Evolutionary conservation across 2,329 filamentous ascomycete species (phyloP), one percentile per base, ranked within the genome.

Genomic region (Gaeumannomyces sp.): DNA sequence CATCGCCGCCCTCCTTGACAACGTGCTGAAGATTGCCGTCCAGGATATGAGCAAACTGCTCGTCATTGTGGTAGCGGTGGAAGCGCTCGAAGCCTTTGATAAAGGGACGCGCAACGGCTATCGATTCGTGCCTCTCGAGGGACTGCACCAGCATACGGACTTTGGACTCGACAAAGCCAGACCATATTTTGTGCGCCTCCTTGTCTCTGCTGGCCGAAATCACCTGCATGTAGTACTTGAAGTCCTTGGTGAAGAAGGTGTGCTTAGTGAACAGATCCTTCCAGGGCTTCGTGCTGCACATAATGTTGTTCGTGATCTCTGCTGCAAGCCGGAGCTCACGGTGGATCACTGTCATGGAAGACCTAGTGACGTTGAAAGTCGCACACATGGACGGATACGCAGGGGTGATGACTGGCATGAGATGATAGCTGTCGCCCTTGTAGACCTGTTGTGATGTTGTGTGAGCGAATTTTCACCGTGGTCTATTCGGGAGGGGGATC

Each of bases 361-460:
- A 98, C 69, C 86, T 82, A 3, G 91, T 93, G 67, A 99, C 89
- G 72, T 97, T 98, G 80, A 96, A 95, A 0, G 95, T 98, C 1
- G 95, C 90, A 75, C 95, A 98, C 93, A 97, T 98, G 62, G 93
- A 96, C 3, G 95, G 95, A 74, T 97, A 98, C 1, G 95, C 93
- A 1, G 95, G 95, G 1, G 95, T 99, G 72, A 99, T 98, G 76
- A 99, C 92, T 33, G 95, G 95, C 95, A 99, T 99, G 63, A 97
- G 81, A 76, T 98, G 94, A 69, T 87, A 91, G 59, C 86, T 85
- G 75, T 98, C 95, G 64, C 86, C 85, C 67, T 87, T 87, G 75
- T 96, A 96, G 35, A 93, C 80, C 83, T 91, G 71, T 60, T 67
- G 62, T 35, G 38, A 65, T 19, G 31, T 69, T 71, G 70, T 71